Percentiles rank a stretch among this genome's conserved stretches.
phyloP scores from a whole-genome alignment of 495 filamentous ascomycete species.

The Chaetomium fimeti region DNA sequence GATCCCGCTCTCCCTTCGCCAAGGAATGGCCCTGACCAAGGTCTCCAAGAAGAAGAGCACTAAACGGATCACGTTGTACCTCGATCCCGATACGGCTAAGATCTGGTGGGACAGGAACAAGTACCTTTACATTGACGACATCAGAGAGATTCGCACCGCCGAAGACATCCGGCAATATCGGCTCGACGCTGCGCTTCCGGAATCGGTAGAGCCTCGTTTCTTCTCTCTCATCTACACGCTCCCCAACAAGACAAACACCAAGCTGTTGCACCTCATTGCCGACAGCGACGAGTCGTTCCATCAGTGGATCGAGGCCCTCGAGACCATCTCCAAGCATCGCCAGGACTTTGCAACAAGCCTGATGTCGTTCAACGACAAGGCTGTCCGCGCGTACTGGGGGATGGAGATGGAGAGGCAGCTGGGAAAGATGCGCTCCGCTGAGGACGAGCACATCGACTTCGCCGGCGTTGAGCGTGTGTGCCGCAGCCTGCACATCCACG shows the following conservation, averaged over 20 bases:
- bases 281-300: constrained; percentile 64
- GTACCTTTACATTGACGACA: constrained; percentile 88
- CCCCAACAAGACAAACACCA: constrained; percentile 68
- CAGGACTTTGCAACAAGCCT: constrained; percentile 86
- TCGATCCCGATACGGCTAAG: constrained; percentile 78
- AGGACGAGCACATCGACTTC: constrained; percentile 71
- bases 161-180: constrained; percentile 85
- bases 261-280: constrained; percentile 77
- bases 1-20: constrained; percentile 66
- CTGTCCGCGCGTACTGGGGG: constrained; percentile 77
- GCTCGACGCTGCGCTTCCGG: constrained; percentile 70
- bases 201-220: constrained; percentile 65
- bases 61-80: constrained; percentile 69
- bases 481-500: constrained; percentile 84
- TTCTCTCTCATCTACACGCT: constrained; percentile 85
- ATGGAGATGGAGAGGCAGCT: constrained; percentile 76
- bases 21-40: constrained; percentile 74
- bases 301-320: constrained; percentile 77
- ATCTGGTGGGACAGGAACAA: constrained; percentile 86
- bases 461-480: constrained; percentile 76
- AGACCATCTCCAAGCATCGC: constrained; percentile 75
- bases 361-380: constrained; percentile 75
- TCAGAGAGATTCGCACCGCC: constrained; percentile 82
- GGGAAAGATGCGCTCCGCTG: constrained; percentile 51
- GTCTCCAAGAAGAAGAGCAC: constrained; percentile 74